Evolutionary conservation across 352 stramenopile genomes (phyloP).

Genomic region (Globisporangium middletonii): DNA sequence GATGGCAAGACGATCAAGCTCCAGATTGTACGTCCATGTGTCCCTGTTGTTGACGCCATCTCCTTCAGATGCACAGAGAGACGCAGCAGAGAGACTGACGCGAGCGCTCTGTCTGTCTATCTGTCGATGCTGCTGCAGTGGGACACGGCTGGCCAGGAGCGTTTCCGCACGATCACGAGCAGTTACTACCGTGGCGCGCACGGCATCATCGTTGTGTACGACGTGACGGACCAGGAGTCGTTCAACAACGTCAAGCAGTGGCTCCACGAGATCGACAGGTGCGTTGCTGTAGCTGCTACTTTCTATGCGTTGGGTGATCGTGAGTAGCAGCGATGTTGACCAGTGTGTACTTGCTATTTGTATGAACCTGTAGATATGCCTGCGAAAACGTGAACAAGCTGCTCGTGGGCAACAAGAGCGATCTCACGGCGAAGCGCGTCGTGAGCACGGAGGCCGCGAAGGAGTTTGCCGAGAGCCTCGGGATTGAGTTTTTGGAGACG

Average conservation of each 20-base stretch:
- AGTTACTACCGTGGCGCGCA: conserved; percentile 98
- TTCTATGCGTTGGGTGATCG: no score
- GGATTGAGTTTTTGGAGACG: conserved; percentile 87
- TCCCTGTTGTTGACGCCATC: not conserved
- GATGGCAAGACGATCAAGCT: conserved; percentile 99
- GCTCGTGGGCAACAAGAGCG: conserved; percentile 98
- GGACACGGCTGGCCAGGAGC: conserved; percentile 99
- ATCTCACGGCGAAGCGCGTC: conserved; percentile 92
- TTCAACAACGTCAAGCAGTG: conserved; percentile 99
- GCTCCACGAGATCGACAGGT: conserved; percentile 92
- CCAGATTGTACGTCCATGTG: conserved; percentile 89
- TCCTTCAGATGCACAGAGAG: not conserved
- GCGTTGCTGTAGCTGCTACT: conserved; percentile 2
- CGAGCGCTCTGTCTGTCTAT: no score
- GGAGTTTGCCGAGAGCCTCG: conserved; percentile 84
- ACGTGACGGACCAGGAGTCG: conserved; percentile 97
- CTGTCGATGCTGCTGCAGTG: conserved; percentile 58
- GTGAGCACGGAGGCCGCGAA: conserved; percentile 93
- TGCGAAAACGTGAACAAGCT: conserved; percentile 97
- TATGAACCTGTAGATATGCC: conserved; percentile 77
- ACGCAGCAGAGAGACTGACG: no score
- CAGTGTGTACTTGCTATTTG: not conserved
- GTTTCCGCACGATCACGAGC: conserved; percentile 99
- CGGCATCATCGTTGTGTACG: conserved; percentile 99
- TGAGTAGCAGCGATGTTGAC: no score